A percentile compares a stretch with the other conserved stretches of the same genome.
phyloP scores from a whole-genome alignment of 768 basidiomycete genomes.

The Rhodocollybia butyracea region DNA sequence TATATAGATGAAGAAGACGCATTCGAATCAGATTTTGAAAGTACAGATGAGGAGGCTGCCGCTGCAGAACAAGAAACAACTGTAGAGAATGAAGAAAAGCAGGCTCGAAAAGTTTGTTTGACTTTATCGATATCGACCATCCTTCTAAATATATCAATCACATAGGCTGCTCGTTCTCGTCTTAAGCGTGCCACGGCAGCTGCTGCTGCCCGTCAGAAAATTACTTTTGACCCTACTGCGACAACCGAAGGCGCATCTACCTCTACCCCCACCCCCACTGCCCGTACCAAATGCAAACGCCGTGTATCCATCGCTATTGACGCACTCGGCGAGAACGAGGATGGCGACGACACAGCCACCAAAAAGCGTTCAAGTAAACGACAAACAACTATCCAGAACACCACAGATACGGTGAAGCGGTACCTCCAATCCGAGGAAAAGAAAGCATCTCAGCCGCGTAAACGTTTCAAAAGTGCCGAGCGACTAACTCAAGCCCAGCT shows the following conservation, averaged over 20 bases:
- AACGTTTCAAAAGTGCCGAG: conserved; percentile 52
- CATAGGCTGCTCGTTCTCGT: conserved; percentile 51
- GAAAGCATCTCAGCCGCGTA: conserved; percentile 63
- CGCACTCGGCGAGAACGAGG: conserved; percentile 30
- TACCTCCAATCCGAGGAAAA: conserved; percentile 61
- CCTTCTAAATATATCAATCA: background rate
- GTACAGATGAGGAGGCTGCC: conserved; percentile 64
- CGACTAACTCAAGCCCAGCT: conserved; percentile 78
- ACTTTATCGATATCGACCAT: background rate
- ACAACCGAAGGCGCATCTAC: conserved; percentile 10
- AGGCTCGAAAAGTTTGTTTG: conserved; percentile 55
- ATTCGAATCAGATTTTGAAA: conserved; percentile 83
- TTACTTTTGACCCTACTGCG: conserved; percentile 63
- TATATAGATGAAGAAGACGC: conserved; percentile 72
- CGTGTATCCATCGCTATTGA: conserved; percentile 56
- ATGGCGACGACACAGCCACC: conserved; percentile 16
- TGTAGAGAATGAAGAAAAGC: conserved; percentile 49
- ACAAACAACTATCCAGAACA: conserved; percentile 68
- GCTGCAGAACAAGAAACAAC: conserved; percentile 43
- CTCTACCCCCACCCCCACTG: conserved; percentile 25
- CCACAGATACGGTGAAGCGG: conserved; percentile 62
- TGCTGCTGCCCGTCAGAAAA: conserved; percentile 63
- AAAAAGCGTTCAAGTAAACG: conserved; percentile 57
- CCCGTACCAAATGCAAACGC: conserved; percentile 33
- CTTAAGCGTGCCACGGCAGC: conserved; percentile 62